A percentile compares a stretch with the other conserved stretches of the same genome.
Evolutionary conservation across 805 yeast genomes (phyloP).

Genomic region (Yarrowia sp.): DNA sequence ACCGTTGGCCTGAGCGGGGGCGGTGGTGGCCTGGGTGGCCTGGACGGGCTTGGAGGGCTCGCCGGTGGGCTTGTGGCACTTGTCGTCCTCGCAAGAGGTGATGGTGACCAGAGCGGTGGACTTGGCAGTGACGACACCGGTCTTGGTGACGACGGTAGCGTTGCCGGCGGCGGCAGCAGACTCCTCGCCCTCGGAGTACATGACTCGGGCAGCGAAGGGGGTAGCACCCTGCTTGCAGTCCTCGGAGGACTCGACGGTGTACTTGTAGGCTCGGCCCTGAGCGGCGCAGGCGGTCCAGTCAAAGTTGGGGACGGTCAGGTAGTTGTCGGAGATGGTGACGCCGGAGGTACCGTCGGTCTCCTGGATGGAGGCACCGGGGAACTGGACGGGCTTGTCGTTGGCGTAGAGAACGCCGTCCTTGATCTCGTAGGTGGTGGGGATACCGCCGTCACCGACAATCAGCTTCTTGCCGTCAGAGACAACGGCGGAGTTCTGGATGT

Average conservation of each 20-base stretch:
- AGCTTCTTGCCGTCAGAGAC: conserved; percentile 21
- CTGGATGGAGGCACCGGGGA: conserved; percentile 10
- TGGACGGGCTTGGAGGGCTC: conserved; percentile 30
- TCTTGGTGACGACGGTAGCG: conserved; percentile 26
- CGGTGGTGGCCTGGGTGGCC: conserved; percentile 14
- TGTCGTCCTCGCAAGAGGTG: conserved; percentile 32
- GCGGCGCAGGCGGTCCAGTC: conserved; percentile 23
- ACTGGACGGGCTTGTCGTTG: conserved; percentile 34
- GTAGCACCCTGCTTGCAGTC: conserved; percentile 23
- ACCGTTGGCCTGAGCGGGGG: conserved; percentile 31
- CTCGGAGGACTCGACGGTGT: conserved; percentile 18
- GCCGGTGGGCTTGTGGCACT: conserved; percentile 34
- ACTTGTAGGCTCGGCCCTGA: conserved; percentile 25
- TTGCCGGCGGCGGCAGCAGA: conserved; percentile 3
- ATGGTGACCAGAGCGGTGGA: conserved; percentile 31
- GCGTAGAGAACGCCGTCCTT: conserved; percentile 30
- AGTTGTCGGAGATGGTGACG: conserved; percentile 7
- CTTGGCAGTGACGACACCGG: conserved; percentile 28
- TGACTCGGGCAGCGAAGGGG: conserved; percentile 22
- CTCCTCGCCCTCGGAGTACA: conserved; percentile 5
- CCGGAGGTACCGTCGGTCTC: neutral
- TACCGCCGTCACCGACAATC: neutral
- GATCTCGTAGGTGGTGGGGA: conserved; percentile 33
- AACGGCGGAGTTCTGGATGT: conserved; percentile 25
- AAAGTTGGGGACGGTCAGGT: conserved; percentile 15